Base-by-base conservation (phyloP, 2,329 filamentous ascomycete species). In the Truncatella angustata region DNA sequence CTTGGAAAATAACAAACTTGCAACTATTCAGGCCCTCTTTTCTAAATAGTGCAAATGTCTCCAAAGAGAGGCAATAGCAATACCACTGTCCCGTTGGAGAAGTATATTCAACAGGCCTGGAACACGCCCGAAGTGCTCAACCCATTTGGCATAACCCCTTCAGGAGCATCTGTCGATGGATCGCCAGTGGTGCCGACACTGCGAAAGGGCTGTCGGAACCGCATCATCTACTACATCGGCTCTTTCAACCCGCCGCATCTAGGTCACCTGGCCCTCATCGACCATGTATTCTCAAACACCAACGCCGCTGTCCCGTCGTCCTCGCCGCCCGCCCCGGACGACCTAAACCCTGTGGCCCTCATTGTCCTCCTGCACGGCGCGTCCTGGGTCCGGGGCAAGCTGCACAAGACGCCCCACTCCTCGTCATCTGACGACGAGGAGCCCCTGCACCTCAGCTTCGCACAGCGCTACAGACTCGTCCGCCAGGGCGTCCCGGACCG, bases 201-300 rank as follows among this genome's bases (percentile, higher is more conserved):
- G n/a, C 23, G 20, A 21, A 47, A 28, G 12, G 44, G 36, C 39
- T 36, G 49, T 16, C 49, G 14, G 39, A 60, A 58, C 46, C 54
- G 51, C 7, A 60, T 72, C n/a, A 54, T 73, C 1, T 20, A 72
- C 1, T 72, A 61, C 48, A 67, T 68, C 1, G 70, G 70, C 0
- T 65, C 63, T 9, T 72, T 72, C 58, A 72, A 73, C 48, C 70
- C 70, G 1, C 69, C 70, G 12, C 69, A 72, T 46, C 57, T 52
- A 5, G 69, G 69, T 0, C 70, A 73, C 42, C 40, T 65, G 1
- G 53, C 66, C 0, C 61, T 72, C 3, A 62, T 73, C 1, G 49
- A 52, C 1, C 59, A 70, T 48, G 62, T 63, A 7, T 63, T 65
- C 32, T 43, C 52, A 1, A 60, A 67, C 37, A 39, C 24, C 18